These are phyloP conservation scores for Sporobolomyces phaffii DNA, from an alignment of 768 basidiomycete species.

Conservation along the genomic window DNA sequence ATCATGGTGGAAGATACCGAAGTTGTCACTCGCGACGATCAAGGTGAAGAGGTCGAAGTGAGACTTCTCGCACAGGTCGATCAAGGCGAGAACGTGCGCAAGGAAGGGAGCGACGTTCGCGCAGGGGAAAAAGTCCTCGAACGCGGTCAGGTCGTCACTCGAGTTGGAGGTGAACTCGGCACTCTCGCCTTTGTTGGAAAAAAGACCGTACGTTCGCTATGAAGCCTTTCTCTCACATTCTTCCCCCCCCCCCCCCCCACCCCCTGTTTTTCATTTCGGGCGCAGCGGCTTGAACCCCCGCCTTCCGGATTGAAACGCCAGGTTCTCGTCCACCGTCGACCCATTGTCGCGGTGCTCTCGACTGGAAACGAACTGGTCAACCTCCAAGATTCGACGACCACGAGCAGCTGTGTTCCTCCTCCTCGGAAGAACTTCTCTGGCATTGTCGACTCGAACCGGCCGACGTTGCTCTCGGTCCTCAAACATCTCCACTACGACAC, in stretches of 20 bases:
- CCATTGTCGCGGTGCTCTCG: conserved; percentile 70
- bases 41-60: conserved; percentile 64
- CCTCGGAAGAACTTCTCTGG: conserved; percentile 46
- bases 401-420: too few relatives aligned
- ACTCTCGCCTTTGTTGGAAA: conserved; percentile 72
- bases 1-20: conserved; percentile 92
- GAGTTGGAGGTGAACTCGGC: conserved; percentile 74
- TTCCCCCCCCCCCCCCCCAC: too few relatives aligned
- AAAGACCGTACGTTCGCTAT: conserved; percentile 53
- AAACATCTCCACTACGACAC: conserved; percentile 69
- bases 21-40: conserved; percentile 53
- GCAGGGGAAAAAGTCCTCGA: conserved; percentile 60
- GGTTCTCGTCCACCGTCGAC: conserved; percentile 67
- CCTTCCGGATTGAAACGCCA: conserved; percentile 43
- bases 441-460: conserved; percentile 80
- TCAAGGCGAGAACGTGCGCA: conserved; percentile 64
- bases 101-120: conserved; percentile 57
- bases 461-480: conserved; percentile 64
- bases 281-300: conserved; percentile 26
- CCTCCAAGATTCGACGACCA: conserved; percentile 48
- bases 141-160: conserved; percentile 58
- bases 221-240: too few relatives aligned
- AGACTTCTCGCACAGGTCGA: conserved; percentile 61
- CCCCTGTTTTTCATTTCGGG: too few relatives aligned
- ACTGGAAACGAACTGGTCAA: conserved; percentile 79